Evolutionary conservation across 106 monocot genomes (phyloP).

Genomic region (Allium sativum): DNA sequence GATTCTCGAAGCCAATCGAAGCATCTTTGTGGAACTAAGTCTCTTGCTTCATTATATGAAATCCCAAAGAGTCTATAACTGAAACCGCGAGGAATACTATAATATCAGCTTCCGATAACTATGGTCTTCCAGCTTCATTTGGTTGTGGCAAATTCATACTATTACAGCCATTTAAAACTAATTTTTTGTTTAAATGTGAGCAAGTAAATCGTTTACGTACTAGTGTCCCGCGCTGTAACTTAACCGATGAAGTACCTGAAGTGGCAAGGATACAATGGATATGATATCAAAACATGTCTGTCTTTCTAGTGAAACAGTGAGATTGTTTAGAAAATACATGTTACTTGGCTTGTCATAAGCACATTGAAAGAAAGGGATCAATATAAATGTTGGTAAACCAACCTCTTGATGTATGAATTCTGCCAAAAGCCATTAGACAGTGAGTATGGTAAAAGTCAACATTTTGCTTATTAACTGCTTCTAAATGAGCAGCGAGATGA

Average conservation of each 20-base stretch:
- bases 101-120: constrained; percentile 63
- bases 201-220: constrained; percentile 17
- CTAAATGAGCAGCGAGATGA: constrained; percentile 67
- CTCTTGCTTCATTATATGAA: constrained; percentile 59
- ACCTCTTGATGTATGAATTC: constrained; percentile 12
- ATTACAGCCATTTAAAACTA: background rate
- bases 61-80: constrained; percentile 50
- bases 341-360: no score
- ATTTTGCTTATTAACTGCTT: constrained; percentile 55
- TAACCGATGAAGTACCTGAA: constrained; percentile 33
- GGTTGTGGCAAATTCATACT: constrained; percentile 16
- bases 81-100: constrained; percentile 58
- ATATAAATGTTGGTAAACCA: background rate
- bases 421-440: constrained; percentile 34
- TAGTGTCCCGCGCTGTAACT: constrained; percentile 23
- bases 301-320: no score
- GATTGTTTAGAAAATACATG: no score
- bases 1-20: constrained; percentile 66
- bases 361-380: background rate
- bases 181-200: background rate
- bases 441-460: constrained; percentile 58
- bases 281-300: no score
- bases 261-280: constrained; percentile 9
- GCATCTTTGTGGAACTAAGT: constrained; percentile 50
- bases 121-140: constrained; percentile 32